A percentile compares a stretch with the other conserved stretches of the same genome.
Conservation (phyloP, 1,284 basidiomycete genomes). For the Trichosporon sp. region DNA sequence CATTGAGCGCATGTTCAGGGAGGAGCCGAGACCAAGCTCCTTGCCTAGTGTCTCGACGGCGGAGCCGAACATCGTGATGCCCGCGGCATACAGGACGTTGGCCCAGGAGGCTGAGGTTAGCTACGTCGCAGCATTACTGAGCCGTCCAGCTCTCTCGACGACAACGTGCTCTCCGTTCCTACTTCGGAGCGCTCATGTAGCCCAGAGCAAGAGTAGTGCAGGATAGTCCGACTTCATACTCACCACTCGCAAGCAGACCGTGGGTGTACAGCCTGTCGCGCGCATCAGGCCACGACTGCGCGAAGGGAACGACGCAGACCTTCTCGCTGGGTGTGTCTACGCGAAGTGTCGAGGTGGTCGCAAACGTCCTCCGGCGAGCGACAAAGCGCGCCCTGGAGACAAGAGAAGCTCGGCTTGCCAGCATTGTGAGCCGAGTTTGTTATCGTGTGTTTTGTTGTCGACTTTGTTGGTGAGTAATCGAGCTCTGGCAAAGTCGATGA, state of each 20-base stretch:
- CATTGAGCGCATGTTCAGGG: constrained; percentile 39
- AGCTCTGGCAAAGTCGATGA: not conserved
- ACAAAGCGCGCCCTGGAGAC: not conserved
- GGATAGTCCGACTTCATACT: not conserved
- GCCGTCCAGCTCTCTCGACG: not conserved
- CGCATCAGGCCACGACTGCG: constrained; percentile 34
- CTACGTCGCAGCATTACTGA: not conserved
- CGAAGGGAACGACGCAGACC: constrained; percentile 42
- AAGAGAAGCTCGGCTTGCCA: not conserved
- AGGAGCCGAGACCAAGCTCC: constrained; percentile 43
- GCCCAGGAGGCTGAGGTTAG: constrained; percentile 29
- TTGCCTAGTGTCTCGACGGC: constrained; percentile 34
- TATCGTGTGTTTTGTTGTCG: not conserved
- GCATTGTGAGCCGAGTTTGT: not conserved
- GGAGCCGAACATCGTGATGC: constrained; percentile 45
- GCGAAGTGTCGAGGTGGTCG: constrained; percentile 23
- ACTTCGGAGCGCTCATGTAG: no score
- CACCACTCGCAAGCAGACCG: constrained; percentile 37
- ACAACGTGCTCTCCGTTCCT: no score
- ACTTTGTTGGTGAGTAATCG: not conserved
- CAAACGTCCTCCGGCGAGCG: constrained; percentile 10
- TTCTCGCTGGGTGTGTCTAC: constrained; percentile 32
- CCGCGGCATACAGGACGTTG: constrained; percentile 40
- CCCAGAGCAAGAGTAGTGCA: no score
- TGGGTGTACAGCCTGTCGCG: constrained; percentile 34